Evolutionary conservation across 1,284 basidiomycete species (phyloP).

Genomic region (Tilletia horrida): DNA sequence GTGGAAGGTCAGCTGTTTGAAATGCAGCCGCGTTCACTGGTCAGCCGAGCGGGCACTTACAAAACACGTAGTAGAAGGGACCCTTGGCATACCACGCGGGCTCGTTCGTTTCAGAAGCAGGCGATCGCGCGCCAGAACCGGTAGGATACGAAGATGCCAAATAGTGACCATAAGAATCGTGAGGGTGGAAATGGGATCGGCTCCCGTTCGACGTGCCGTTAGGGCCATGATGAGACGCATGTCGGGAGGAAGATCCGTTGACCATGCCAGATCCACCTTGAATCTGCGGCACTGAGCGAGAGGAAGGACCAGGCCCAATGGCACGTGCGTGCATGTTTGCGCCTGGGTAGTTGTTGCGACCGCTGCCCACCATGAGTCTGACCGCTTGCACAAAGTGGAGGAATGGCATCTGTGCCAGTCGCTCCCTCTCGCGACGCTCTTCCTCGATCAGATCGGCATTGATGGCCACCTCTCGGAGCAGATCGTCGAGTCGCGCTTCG

Average conservation of each 20-base stretch:
- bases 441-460: slow-evolving; percentile 52
- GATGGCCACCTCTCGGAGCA: slow-evolving; percentile 48
- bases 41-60: background rate
- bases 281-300: background rate
- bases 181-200: background rate
- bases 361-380: slow-evolving; percentile 39
- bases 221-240: no score
- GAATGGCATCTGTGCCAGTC: slow-evolving; percentile 31
- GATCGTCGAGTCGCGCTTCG: slow-evolving; percentile 45
- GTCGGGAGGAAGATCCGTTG: no score
- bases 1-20: background rate
- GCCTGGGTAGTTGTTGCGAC: background rate
- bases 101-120: background rate
- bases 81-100: slow-evolving; percentile 13
- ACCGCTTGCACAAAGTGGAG: slow-evolving; percentile 38
- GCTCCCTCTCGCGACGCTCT: slow-evolving; percentile 43
- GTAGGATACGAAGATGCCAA: background rate
- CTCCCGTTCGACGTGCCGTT: background rate
- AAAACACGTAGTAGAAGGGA: slow-evolving; percentile 6
- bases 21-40: background rate
- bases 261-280: background rate
- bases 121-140: background rate
- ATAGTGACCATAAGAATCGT: background rate
- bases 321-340: background rate
- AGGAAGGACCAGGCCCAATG: background rate